Base-by-base conservation (phyloP, 768 basidiomycete species). In the Leccinum obscurum region DNA sequence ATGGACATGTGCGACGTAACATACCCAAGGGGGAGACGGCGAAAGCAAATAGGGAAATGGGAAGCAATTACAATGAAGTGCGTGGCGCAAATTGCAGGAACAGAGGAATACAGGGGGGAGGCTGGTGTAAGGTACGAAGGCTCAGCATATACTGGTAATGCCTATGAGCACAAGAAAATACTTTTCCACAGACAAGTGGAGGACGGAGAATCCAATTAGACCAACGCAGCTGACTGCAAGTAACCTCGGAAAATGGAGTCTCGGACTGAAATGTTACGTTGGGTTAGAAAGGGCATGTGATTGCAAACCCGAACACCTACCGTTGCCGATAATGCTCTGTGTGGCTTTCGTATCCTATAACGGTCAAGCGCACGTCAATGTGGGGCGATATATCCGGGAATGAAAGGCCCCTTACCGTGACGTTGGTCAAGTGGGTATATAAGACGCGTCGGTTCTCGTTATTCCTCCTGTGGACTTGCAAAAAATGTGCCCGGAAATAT, bases 401-500 rank as follows among this genome's bases (percentile, higher is more conserved):
- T 17, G 26, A 52, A 26, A 54, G 50, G 55, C 32, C 66, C 73
- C 80, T 56, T 72, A 91, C 90, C 57, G 90, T 88, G 24, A 90
- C 90, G 64, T 85, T 92, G 8, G 90, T 93, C 68, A 92, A 79
- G 70, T 92, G 92, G 3, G 86, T 87, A 69, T 91, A 93, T 3
- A 93, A 76, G n/a, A 89, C 88, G 54, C 91, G 84, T 46, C 85
- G 82, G 65, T 89, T 88, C 66, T 91, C 86, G 64, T 92, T 91
- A 60, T 90, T 93, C 63, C 83, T 82, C 66, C 86, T 78, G 71
- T 92, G 90, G 17, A 90, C 73, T 72, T 93, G 90, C 61, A 90
- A 76, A 76, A 94, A 94, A 66, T 93, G 92, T 37, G 90, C 88
- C 10, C 89, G 87, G 83, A 94, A 93, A 75, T 93, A 93, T 68